phyloP scores from a whole-genome alignment of 78 protist genomes.

The Emiliania huxleyi region DNA sequence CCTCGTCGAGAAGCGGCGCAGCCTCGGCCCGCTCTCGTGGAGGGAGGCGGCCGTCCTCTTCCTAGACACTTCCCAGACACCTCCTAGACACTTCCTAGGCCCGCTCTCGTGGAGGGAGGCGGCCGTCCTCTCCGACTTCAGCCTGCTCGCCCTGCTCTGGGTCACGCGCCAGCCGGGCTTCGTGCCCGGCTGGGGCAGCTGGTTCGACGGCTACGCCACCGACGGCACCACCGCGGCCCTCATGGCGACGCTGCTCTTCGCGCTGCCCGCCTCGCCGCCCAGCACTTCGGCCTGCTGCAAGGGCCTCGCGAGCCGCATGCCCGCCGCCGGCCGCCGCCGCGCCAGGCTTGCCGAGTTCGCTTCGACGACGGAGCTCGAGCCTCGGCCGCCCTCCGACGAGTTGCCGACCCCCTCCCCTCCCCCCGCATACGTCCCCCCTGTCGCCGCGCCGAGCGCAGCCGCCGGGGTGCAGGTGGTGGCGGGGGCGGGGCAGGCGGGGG shows the following conservation, averaged over 20 bases:
- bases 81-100: no score
- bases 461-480: not conserved
- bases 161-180: not conserved
- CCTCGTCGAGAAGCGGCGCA: not conserved
- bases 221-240: conserved; percentile 37
- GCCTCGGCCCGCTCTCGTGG: not conserved
- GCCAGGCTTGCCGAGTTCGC: no score
- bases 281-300: not conserved
- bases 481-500: not conserved
- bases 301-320: not conserved
- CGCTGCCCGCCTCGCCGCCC: not conserved
- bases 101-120: not conserved
- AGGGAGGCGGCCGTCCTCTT: not conserved
- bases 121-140: not conserved
- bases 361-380: not conserved
- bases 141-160: not conserved
- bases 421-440: no score
- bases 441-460: not conserved
- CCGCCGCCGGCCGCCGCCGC: not conserved
- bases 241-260: conserved; percentile 11
- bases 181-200: not conserved
- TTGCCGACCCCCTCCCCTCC: no score
- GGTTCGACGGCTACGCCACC: not conserved
- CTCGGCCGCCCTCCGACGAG: not conserved
- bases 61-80: no score